Evolutionary conservation across 1,284 basidiomycete species (phyloP).

Genomic region (Moesziomyces sp.): DNA sequence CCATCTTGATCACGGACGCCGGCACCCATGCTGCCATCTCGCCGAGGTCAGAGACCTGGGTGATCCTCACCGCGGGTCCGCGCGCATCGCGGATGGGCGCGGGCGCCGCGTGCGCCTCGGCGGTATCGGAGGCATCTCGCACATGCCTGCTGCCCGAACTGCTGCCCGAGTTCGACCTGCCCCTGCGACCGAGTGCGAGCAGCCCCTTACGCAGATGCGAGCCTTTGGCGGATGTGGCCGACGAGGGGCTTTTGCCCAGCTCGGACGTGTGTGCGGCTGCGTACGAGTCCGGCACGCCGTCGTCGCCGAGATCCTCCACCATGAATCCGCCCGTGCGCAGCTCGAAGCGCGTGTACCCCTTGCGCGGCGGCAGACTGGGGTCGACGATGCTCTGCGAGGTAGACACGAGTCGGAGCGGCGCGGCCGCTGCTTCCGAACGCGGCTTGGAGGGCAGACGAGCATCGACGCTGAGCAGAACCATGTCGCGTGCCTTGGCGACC

Average conservation of each 20-base stretch:
- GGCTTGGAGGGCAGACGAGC: constrained; percentile 41
- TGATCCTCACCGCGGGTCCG: constrained; percentile 47
- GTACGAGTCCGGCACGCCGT: constrained; percentile 30
- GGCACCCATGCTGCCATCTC: constrained; percentile 61
- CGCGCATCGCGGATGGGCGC: constrained; percentile 27
- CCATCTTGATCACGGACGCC: constrained; percentile 57
- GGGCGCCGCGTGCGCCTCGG: neutral
- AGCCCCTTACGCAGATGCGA: constrained; percentile 34
- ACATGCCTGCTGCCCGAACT: constrained; percentile 25
- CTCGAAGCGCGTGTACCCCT: constrained; percentile 56
- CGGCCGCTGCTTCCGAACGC: neutral
- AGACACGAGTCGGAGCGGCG: constrained; percentile 49
- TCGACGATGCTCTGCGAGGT: constrained; percentile 47
- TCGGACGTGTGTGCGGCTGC: constrained; percentile 1
- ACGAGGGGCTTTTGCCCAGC: constrained; percentile 20
- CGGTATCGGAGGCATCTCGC: constrained; percentile 5
- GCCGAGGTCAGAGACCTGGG: constrained; percentile 59
- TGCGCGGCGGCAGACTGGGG: constrained; percentile 46
- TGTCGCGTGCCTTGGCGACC: constrained; percentile 59
- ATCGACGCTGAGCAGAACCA: constrained; percentile 57
- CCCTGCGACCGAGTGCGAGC: constrained; percentile 27
- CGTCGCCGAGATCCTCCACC: constrained; percentile 57
- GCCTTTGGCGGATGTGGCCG: constrained; percentile 17
- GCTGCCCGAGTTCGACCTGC: constrained; percentile 24
- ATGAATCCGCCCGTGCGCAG: constrained; percentile 58